Evolutionary conservation across 192 early-diverging fungal species (phyloP).

Genomic region (Coemansia sp.): DNA sequence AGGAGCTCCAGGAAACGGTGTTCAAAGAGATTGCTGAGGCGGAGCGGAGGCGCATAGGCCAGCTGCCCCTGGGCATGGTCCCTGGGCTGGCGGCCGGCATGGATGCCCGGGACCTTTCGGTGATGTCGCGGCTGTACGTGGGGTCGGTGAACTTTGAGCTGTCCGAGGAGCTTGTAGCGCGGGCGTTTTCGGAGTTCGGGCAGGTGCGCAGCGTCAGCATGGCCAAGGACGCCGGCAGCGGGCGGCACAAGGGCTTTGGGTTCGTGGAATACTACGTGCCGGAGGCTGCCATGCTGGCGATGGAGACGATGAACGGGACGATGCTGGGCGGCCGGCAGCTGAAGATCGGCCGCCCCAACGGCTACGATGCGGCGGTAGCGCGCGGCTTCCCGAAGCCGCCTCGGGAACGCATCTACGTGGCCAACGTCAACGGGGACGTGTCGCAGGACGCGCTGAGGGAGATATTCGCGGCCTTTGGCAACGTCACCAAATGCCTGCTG

Average conservation of each 20-base stretch:
- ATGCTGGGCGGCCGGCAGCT: conserved; percentile 77
- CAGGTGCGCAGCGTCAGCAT: conserved; percentile 73
- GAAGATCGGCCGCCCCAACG: conserved; percentile 83
- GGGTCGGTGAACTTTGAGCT: conserved; percentile 86
- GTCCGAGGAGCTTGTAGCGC: conserved; percentile 74
- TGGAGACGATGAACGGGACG: conserved; percentile 76
- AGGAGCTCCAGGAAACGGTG: conserved; percentile 51
- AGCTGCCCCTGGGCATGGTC: conserved; percentile 15
- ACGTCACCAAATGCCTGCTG: conserved; percentile 67
- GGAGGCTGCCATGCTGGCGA: conserved; percentile 78
- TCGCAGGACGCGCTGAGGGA: conserved; percentile 68
- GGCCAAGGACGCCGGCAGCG: conserved; percentile 70
- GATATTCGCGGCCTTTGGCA: conserved; percentile 85
- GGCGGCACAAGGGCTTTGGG: conserved; percentile 82
- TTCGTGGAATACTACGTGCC: conserved; percentile 88
- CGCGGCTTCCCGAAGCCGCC: conserved; percentile 65
- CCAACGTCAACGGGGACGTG: conserved; percentile 77
- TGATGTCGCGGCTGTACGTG: conserved; percentile 69
- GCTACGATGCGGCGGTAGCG: conserved; percentile 64
- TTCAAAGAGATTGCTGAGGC: conserved; percentile 36
- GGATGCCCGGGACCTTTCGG: conserved; percentile 43
- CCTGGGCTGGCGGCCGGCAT: conserved; percentile 43
- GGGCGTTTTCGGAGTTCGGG: conserved; percentile 77
- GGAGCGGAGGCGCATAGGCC: conserved; percentile 22
- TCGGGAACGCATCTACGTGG: conserved; percentile 72